Percentiles rank a stretch among this genome's conserved stretches.
Evolutionary conservation across 805 yeast genomes (phyloP).

Genomic region (Dipodascus geniculatus): DNA sequence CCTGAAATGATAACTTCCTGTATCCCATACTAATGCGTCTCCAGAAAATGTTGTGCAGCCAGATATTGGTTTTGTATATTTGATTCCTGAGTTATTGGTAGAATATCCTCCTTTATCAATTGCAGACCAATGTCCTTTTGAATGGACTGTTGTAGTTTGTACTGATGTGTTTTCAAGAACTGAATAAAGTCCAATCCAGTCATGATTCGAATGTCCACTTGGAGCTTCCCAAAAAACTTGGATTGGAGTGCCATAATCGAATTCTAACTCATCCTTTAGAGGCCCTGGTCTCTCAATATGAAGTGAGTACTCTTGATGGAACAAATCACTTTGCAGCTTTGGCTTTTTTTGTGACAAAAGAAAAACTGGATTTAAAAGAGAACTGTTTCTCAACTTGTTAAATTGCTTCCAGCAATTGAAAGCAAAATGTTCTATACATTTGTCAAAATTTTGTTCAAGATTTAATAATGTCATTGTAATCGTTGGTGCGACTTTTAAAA

Average conservation of each 20-base stretch:
- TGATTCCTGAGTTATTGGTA: conserved; percentile 2
- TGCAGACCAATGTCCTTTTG: conserved; percentile 56
- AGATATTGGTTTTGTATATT: conserved; percentile 1
- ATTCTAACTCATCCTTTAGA: conserved; percentile 6
- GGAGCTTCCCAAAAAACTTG: conserved; percentile 45
- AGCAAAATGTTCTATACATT: too few species aligned
- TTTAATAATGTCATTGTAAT: too few species aligned
- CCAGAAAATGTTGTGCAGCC: conserved; percentile 42
- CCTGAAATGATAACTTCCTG: conserved; percentile 63
- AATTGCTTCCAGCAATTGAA: too few species aligned
- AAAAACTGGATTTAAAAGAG: too few species aligned
- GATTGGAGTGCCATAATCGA: conserved; percentile 39
- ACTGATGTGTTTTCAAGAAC: conserved; percentile 47
- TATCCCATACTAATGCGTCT: conserved; percentile 45
- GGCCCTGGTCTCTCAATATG: conserved; percentile 7
- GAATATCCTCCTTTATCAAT: conserved; percentile 28
- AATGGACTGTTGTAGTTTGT: conserved; percentile 43
- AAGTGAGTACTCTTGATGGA: conserved; percentile 11
- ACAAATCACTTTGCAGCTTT: conserved; percentile 13
- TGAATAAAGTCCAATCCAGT: conserved; percentile 72
- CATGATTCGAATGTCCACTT: conserved; percentile 34
- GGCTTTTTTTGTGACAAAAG: conserved; percentile 19
- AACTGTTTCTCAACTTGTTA: too few species aligned
- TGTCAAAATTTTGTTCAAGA: conserved; percentile 30
- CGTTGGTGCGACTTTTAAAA: conserved; percentile 24